Conservation (phyloP, 768 basidiomycete genomes). For the Phlebiopsis gigantea region DNA sequence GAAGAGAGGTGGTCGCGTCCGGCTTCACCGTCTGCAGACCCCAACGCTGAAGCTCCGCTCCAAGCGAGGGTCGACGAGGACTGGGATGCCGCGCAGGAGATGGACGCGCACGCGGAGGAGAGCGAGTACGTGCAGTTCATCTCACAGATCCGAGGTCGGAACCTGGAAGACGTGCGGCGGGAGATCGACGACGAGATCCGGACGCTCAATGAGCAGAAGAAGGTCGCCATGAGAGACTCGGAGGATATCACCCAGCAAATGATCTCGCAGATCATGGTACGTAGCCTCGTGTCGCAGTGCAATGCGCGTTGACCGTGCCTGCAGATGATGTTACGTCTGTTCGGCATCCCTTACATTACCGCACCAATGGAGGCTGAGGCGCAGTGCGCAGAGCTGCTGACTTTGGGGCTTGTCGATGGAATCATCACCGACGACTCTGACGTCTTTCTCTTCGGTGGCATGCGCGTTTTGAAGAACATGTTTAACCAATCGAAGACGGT, state of each 20-base stretch:
- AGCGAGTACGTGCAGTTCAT: slow-evolving; percentile 91
- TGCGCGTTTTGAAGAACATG: slow-evolving; percentile 98
- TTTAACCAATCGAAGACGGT: slow-evolving; percentile 99
- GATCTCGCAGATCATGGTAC: slow-evolving; percentile 74
- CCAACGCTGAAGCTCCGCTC: slow-evolving; percentile 19
- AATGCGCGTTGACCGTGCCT: background rate
- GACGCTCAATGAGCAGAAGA: slow-evolving; percentile 74
- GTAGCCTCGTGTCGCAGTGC: slow-evolving; percentile 7
- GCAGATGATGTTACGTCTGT: slow-evolving; percentile 85
- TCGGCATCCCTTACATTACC: slow-evolving; percentile 97
- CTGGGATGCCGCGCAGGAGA: slow-evolving; percentile 85
- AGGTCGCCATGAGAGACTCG: slow-evolving; percentile 86
- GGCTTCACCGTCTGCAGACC: background rate
- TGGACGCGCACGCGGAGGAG: slow-evolving; percentile 73
- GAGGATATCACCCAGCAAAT: slow-evolving; percentile 95
- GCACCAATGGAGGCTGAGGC: slow-evolving; percentile 99
- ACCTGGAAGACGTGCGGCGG: slow-evolving; percentile 71
- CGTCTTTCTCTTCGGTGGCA: slow-evolving; percentile 95
- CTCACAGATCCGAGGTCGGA: slow-evolving; percentile 84
- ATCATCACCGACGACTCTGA: slow-evolving; percentile 99
- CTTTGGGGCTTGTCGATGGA: slow-evolving; percentile 85
- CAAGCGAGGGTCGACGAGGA: slow-evolving; percentile 30
- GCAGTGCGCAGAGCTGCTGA: slow-evolving; percentile 90
- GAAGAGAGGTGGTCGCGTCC: background rate
- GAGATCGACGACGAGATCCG: slow-evolving; percentile 94